phyloP scores from a whole-genome alignment of 495 filamentous ascomycete species.

The Aspergillus conjunctus region DNA sequence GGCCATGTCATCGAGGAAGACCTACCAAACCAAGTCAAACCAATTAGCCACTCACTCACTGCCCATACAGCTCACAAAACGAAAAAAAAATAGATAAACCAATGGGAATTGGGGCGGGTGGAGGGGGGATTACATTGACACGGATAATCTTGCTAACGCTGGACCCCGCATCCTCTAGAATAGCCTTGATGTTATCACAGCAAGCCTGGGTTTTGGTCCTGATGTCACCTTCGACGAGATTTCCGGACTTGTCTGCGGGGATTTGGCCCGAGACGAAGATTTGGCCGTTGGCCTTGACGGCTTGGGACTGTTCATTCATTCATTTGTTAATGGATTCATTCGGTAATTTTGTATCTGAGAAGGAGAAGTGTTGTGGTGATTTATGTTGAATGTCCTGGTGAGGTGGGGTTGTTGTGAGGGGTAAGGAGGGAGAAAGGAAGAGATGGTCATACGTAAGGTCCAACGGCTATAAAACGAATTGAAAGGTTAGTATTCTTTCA shows the following conservation, averaged over 20 bases:
- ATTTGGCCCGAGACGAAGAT: conserved; percentile 96
- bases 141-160: conserved; percentile 75
- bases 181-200: conserved; percentile 76
- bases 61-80: conserved; percentile 1
- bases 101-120: conserved; percentile 43
- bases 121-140: conserved; percentile 53
- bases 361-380: background rate
- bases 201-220: conserved; percentile 73
- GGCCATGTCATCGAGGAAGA: conserved; percentile 84
- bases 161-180: conserved; percentile 77
- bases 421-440: conserved; percentile 10
- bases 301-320: conserved; percentile 68
- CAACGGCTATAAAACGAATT: conserved; percentile 47
- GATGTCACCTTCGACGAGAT: conserved; percentile 74
- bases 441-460: conserved; percentile 55
- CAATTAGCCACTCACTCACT: background rate
- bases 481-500: conserved; percentile 38
- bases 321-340: conserved; percentile 6
- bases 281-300: conserved; percentile 76
- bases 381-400: conserved; percentile 1
- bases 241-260: conserved; percentile 73
- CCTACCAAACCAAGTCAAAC: conserved; percentile 36
- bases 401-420: conserved; percentile 2
- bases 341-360: background rate
- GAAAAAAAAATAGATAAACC: background rate